These are phyloP conservation scores for Hyaloscypha variabilis DNA, from an alignment of 495 filamentous ascomycete species.

Conservation along the genomic window DNA sequence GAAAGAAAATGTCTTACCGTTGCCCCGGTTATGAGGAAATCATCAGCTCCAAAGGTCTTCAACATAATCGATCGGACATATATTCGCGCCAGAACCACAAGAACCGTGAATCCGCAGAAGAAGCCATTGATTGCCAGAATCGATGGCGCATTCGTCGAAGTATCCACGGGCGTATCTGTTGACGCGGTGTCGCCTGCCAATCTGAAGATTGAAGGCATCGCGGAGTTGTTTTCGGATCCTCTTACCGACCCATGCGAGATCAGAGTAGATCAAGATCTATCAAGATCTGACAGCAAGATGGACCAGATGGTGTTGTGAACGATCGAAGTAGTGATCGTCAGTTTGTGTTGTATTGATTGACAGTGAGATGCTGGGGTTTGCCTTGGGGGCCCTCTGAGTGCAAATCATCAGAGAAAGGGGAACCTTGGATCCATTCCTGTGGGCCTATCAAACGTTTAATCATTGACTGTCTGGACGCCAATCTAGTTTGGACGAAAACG, in stretches of 20 bases:
- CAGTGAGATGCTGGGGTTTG: not conserved
- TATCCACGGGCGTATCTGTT: not conserved
- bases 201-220: conserved; percentile 8
- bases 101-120: conserved; percentile 16
- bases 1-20: conserved; percentile 6
- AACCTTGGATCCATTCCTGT: not conserved
- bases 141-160: conserved; percentile 7
- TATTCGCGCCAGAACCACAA: conserved; percentile 26
- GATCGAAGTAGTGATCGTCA: not conserved
- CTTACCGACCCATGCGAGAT: not conserved
- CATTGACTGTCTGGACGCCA: not conserved
- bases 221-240: not conserved
- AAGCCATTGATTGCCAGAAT: conserved; percentile 27
- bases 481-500: not conserved
- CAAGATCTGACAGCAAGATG: not conserved
- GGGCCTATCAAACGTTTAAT: not conserved
- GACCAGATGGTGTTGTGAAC: not conserved
- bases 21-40: conserved; percentile 49
- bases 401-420: not conserved
- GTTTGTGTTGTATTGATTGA: not conserved
- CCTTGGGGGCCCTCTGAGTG: not conserved
- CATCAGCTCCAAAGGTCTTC: conserved; percentile 41
- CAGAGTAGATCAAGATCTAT: not conserved
- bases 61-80: conserved; percentile 39
- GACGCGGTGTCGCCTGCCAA: not conserved